Evolutionary conservation across 2,329 filamentous ascomycete species (phyloP).

Genomic region (Mariannaea sp.): DNA sequence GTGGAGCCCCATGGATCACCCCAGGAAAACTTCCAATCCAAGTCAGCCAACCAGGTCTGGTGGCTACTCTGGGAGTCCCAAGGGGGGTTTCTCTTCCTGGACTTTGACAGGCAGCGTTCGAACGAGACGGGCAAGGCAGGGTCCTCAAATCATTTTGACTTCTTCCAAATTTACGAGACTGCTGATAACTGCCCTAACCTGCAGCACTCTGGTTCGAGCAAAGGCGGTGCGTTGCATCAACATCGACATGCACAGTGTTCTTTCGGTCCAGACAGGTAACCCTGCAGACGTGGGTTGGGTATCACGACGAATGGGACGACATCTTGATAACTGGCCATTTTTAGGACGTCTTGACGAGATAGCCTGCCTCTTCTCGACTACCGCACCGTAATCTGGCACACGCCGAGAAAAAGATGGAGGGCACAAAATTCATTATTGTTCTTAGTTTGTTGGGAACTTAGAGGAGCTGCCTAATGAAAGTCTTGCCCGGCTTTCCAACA

Average conservation of each 20-base stretch:
- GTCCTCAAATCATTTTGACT: too few species aligned
- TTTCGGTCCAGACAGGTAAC: conserved; percentile 5
- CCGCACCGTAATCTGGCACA: too few species aligned
- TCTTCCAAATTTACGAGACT: too few species aligned
- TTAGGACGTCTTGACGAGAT: neutral
- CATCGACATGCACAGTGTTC: conserved; percentile 10
- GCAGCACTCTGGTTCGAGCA: too few species aligned
- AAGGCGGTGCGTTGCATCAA: conserved; percentile 15
- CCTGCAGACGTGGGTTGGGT: conserved; percentile 22
- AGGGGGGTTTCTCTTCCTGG: too few species aligned
- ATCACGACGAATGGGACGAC: conserved; percentile 15
- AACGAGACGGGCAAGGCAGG: too few species aligned
- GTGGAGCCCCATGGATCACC: conserved; percentile 25
- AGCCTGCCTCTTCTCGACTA: neutral
- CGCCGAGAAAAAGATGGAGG: neutral
- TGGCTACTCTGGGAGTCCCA: too few species aligned
- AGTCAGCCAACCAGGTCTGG: too few species aligned
- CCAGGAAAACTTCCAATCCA: neutral
- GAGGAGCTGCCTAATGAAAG: conserved; percentile 10
- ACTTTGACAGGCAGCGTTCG: too few species aligned
- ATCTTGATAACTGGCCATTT: conserved; percentile 4
- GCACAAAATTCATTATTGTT: too few species aligned
- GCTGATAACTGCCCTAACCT: too few species aligned
- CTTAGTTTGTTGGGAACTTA: neutral
- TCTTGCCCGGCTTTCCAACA: neutral